These are phyloP conservation scores for Exophiala sp. DNA, from an alignment of 2,329 filamentous ascomycete genomes.

Conservation along the genomic window DNA sequence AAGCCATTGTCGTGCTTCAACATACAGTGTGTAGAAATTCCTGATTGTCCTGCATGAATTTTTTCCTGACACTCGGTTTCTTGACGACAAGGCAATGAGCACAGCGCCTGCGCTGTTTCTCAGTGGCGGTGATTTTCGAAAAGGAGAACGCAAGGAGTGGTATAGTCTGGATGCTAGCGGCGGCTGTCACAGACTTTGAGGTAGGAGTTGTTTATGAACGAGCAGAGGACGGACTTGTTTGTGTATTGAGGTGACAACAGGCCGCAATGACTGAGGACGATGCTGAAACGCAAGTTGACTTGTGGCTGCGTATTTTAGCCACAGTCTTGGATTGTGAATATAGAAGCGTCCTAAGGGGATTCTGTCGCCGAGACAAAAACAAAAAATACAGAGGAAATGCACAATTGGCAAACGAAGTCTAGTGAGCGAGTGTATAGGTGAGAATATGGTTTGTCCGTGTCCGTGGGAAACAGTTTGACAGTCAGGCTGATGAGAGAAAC, in stretches of 20 bases:
- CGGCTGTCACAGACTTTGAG: neutral
- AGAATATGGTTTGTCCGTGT: neutral
- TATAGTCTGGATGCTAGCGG: neutral
- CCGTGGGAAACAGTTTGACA: neutral
- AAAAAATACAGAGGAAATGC: neutral
- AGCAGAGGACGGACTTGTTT: neutral
- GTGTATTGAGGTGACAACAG: neutral
- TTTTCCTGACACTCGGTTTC: neutral
- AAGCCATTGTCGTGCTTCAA: conserved; percentile 9
- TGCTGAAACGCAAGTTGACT: neutral
- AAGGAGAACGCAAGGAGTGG: neutral
- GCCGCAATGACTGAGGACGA: neutral
- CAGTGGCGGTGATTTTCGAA: too few species aligned
- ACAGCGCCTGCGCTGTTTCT: conserved; percentile 19
- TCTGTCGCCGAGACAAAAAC: neutral
- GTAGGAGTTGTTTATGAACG: too few species aligned
- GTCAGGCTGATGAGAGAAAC: neutral
- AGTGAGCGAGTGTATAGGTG: neutral
- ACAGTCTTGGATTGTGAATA: neutral
- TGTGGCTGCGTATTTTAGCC: neutral
- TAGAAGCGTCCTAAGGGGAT: neutral
- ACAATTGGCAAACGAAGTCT: neutral
- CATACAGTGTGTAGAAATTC: neutral
- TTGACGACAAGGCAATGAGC: neutral
- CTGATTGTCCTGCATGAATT: neutral